These are phyloP conservation scores for Pyrrhoderma lamaoense DNA, from an alignment of 1,284 basidiomycete species.

Conservation along the genomic window DNA sequence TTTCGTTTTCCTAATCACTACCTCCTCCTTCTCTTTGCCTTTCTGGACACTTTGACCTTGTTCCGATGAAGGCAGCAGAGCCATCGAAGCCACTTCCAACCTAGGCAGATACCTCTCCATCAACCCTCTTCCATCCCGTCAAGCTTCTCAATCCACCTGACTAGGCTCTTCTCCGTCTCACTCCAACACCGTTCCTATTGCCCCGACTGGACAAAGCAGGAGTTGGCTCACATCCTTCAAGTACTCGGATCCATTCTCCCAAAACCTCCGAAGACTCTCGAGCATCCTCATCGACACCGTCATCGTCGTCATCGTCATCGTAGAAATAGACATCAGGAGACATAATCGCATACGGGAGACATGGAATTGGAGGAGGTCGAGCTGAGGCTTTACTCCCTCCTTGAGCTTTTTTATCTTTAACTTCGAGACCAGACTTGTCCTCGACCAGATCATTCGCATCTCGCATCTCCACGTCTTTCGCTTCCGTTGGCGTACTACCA, in stretches of 20 bases:
- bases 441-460: no score
- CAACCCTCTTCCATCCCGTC: neutral
- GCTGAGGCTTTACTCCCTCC: neutral
- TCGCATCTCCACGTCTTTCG: no score
- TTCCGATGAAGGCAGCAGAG: neutral
- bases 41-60: no score
- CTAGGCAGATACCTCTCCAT: neutral
- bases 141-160: neutral
- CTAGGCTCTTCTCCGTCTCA: neutral
- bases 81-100: neutral
- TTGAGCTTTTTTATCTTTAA: neutral
- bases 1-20: neutral
- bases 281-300: neutral
- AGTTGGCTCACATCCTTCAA: no score
- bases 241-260: no score
- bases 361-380: conserved; percentile 37
- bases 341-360: conserved; percentile 69
- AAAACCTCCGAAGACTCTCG: no score
- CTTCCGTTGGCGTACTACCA: no score
- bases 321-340: conserved; percentile 76
- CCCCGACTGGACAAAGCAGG: no score
- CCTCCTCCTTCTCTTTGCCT: neutral
- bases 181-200: no score
- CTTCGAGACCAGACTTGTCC: no score
- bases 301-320: conserved; percentile 54